Evolutionary conservation across 1,139 yeast genomes (phyloP).

Genomic region (Candida sp.): DNA sequence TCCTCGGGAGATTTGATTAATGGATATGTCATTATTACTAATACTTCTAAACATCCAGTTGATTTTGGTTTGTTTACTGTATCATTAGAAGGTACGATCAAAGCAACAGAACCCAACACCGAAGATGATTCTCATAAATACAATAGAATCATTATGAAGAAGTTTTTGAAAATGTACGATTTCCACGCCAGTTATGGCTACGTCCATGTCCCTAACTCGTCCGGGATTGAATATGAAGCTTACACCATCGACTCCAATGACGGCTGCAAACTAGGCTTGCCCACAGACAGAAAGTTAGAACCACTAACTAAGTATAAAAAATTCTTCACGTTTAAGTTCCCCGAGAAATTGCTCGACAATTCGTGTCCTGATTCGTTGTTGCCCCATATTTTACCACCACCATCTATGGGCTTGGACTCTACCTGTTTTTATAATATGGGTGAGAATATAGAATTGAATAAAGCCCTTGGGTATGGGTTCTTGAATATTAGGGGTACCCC

Average conservation of each 20-base stretch:
- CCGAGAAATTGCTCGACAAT: slow-evolving; percentile 53
- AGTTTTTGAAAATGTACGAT: slow-evolving; percentile 47
- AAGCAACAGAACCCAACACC: slow-evolving; percentile 25
- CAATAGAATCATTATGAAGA: slow-evolving; percentile 36
- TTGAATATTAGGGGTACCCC: slow-evolving; percentile 42
- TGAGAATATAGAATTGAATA: slow-evolving; percentile 32
- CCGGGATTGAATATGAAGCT: slow-evolving; percentile 48
- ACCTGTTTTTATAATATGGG: slow-evolving; percentile 37
- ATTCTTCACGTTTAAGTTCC: slow-evolving; percentile 62
- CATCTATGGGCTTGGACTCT: slow-evolving; percentile 58
- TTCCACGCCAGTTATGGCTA: slow-evolving; percentile 45
- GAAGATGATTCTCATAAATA: slow-evolving; percentile 16
- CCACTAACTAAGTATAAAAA: slow-evolving; percentile 58
- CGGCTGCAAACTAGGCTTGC: slow-evolving; percentile 49
- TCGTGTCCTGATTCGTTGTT: slow-evolving; percentile 52
- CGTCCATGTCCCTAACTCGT: slow-evolving; percentile 40
- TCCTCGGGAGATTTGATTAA: slow-evolving; percentile 38
- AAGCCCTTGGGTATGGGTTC: slow-evolving; percentile 45
- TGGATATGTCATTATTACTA: slow-evolving; percentile 38
- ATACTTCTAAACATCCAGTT: slow-evolving; percentile 35
- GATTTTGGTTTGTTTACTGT: slow-evolving; percentile 45
- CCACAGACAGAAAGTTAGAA: slow-evolving; percentile 44
- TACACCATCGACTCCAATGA: slow-evolving; percentile 44
- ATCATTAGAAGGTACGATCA: slow-evolving; percentile 45
- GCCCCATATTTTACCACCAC: slow-evolving; percentile 60